A percentile compares a stretch with the other conserved stretches of the same genome.
phyloP scores from a whole-genome alignment of 1,284 basidiomycete species.

The Puccinia sorghi region DNA sequence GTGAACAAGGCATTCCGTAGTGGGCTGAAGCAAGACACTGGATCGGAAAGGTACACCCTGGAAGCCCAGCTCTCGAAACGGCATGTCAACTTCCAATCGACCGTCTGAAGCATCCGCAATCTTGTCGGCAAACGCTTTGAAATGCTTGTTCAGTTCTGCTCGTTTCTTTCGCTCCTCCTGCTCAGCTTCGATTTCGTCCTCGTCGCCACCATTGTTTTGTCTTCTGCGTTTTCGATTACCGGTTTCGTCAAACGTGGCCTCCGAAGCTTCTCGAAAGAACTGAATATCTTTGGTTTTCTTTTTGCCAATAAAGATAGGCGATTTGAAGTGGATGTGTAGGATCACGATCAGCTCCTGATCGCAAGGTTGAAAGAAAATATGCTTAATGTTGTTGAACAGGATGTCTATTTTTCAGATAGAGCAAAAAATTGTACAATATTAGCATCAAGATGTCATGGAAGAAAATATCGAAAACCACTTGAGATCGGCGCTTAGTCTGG shows the following conservation, averaged over 20 bases:
- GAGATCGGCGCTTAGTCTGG: neutral
- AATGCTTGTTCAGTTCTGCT: slow-evolving; percentile 88
- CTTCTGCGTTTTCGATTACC: slow-evolving; percentile 93
- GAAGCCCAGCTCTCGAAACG: slow-evolving; percentile 95
- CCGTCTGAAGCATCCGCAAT: slow-evolving; percentile 84
- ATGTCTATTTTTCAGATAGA: slow-evolving; percentile 64
- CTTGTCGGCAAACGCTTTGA: slow-evolving; percentile 90
- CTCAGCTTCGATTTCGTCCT: slow-evolving; percentile 98
- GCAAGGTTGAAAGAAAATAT: slow-evolving; percentile 98
- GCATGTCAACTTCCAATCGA: slow-evolving; percentile 88
- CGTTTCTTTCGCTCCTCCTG: slow-evolving; percentile 91
- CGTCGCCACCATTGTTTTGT: slow-evolving; percentile 86
- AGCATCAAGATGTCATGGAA: neutral
- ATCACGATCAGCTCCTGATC: slow-evolving; percentile 95
- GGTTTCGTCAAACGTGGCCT: slow-evolving; percentile 97
- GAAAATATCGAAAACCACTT: neutral
- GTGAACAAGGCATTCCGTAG: slow-evolving; percentile 94
- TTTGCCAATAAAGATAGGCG: slow-evolving; percentile 98
- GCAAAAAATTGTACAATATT: neutral
- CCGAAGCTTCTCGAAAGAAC: slow-evolving; percentile 97
- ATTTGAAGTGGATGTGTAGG: slow-evolving; percentile 87
- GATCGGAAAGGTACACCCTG: slow-evolving; percentile 89
- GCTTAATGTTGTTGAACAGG: slow-evolving; percentile 96
- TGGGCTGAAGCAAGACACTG: slow-evolving; percentile 89
- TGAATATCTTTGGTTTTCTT: slow-evolving; percentile 98